A percentile compares a stretch with the other conserved stretches of the same genome.
Evolutionary conservation across 208 protist species (phyloP).

Genomic region (Crithidia sp.): DNA sequence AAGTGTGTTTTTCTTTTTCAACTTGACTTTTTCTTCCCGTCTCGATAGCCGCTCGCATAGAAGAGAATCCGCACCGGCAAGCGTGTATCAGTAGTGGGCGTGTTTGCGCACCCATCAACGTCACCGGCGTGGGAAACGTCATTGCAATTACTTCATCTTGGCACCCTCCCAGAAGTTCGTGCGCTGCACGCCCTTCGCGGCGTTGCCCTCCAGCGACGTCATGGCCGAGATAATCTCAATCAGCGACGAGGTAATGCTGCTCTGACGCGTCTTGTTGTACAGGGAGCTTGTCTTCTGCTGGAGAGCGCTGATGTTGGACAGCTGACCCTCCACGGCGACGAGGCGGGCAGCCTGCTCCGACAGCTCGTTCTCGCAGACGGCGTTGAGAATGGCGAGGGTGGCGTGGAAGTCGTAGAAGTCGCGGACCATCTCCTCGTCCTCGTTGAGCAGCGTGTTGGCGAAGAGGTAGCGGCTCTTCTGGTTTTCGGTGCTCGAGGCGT

Average conservation of each 20-base stretch:
- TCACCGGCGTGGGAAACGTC: background rate
- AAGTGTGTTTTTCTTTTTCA: background rate
- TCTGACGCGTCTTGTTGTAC: conserved; percentile 93
- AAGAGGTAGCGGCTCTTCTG: conserved; percentile 89
- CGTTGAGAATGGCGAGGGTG: conserved; percentile 81
- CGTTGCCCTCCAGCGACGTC: conserved; percentile 87
- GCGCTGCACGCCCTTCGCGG: conserved; percentile 79
- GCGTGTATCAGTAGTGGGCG: background rate
- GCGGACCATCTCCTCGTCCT: conserved; percentile 84
- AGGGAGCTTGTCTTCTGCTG: conserved; percentile 87
- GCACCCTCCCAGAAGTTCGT: conserved; percentile 86
- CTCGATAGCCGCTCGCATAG: background rate
- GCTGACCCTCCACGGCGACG: conserved; percentile 88
- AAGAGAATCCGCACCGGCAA: background rate
- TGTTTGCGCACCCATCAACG: background rate
- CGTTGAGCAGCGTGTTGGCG: conserved; percentile 84
- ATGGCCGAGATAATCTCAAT: conserved; percentile 93
- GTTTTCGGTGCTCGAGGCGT: conserved; percentile 84
- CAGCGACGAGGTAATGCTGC: conserved; percentile 87
- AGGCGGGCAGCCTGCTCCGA: conserved; percentile 91
- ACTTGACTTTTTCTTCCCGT: background rate
- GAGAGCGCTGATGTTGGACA: conserved; percentile 87
- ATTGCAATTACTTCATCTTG: conserved; percentile 47
- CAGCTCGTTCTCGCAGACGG: conserved; percentile 90
- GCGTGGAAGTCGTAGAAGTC: conserved; percentile 93